Evolutionary conservation across 805 yeast species (phyloP).

Genomic region (Pichia manshurica): DNA sequence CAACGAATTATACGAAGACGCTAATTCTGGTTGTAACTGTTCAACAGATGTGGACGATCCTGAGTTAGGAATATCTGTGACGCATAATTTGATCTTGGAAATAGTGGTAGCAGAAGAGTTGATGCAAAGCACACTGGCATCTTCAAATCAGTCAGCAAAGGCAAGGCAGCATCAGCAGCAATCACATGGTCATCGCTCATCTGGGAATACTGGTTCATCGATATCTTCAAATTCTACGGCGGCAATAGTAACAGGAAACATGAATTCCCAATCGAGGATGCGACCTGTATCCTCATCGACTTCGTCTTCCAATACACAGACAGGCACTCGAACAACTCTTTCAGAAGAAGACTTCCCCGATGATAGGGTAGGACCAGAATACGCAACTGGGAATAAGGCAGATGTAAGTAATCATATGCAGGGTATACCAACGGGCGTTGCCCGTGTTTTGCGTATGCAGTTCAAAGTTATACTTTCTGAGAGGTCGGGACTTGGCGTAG

Average conservation of each 20-base stretch:
- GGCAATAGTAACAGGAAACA: slow-evolving; percentile 8
- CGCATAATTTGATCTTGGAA: slow-evolving; percentile 76
- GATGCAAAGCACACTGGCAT: slow-evolving; percentile 34
- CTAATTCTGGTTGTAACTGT: slow-evolving; percentile 39
- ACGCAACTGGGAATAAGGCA: slow-evolving; percentile 23
- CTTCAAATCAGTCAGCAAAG: slow-evolving; percentile 14
- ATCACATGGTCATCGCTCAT: not conserved
- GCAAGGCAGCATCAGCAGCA: slow-evolving; percentile 15
- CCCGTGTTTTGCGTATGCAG: slow-evolving; percentile 91
- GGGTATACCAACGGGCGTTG: slow-evolving; percentile 90
- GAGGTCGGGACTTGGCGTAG: slow-evolving; percentile 89
- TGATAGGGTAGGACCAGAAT: slow-evolving; percentile 31
- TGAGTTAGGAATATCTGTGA: slow-evolving; percentile 66
- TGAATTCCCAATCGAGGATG: slow-evolving; percentile 4
- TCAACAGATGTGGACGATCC: slow-evolving; percentile 83
- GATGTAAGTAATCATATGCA: slow-evolving; percentile 31
- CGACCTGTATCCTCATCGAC: slow-evolving; percentile 1
- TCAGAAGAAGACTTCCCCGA: slow-evolving; percentile 15
- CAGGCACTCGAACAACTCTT: not conserved
- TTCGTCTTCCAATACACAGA: not conserved
- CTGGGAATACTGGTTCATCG: slow-evolving; percentile 3
- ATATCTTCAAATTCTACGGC: slow-evolving; percentile 18
- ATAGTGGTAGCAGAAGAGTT: slow-evolving; percentile 92
- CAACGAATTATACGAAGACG: slow-evolving; percentile 22
- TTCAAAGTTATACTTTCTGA: slow-evolving; percentile 80